A percentile compares a stretch with the other conserved stretches of the same genome.
phyloP scores from a whole-genome alignment of 371 early-diverging fungal species.

The Antonospora locustae region DNA sequence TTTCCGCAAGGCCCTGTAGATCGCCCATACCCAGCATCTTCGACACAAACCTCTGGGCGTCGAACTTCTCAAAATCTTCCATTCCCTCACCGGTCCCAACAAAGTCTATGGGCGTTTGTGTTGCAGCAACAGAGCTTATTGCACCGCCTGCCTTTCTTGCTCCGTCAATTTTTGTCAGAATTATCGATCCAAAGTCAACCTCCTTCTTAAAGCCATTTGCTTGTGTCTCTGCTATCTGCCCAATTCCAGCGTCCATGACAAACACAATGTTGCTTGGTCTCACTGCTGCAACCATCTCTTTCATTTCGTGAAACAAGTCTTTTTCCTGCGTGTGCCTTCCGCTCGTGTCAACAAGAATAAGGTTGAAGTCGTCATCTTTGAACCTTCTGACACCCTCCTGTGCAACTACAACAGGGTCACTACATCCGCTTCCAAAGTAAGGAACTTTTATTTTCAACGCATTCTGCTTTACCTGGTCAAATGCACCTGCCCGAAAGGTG shows the following conservation, averaged over 20 bases:
- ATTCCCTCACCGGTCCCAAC: slow-evolving; percentile 95
- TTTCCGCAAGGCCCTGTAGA: slow-evolving; percentile 74
- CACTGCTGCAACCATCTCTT: slow-evolving; percentile 71
- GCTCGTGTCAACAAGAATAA: slow-evolving; percentile 94
- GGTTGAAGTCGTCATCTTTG: slow-evolving; percentile 79
- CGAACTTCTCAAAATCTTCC: slow-evolving; percentile 82
- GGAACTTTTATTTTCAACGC: slow-evolving; percentile 91
- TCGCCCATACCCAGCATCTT: slow-evolving; percentile 93
- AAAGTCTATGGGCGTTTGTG: slow-evolving; percentile 83
- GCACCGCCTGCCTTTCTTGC: slow-evolving; percentile 98
- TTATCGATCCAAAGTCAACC: slow-evolving; percentile 86
- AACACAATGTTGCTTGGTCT: slow-evolving; percentile 80
- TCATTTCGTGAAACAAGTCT: slow-evolving; percentile 93
- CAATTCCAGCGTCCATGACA: slow-evolving; percentile 98
- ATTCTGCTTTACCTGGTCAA: slow-evolving; percentile 96
- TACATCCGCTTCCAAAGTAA: slow-evolving; percentile 79
- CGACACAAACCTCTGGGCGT: slow-evolving; percentile 74
- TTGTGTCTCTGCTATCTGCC: slow-evolving; percentile 91
- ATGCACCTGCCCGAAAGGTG: slow-evolving; percentile 98
- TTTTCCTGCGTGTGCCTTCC: slow-evolving; percentile 94
- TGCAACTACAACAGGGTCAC: slow-evolving; percentile 87
- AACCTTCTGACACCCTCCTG: slow-evolving; percentile 83
- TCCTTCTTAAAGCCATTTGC: slow-evolving; percentile 83
- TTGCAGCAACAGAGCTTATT: slow-evolving; percentile 92
- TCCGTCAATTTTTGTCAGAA: slow-evolving; percentile 97